These are phyloP conservation scores for Hylodesmum podocarpum DNA, from an alignment of 306 rosid species.

Conservation along the genomic window DNA sequence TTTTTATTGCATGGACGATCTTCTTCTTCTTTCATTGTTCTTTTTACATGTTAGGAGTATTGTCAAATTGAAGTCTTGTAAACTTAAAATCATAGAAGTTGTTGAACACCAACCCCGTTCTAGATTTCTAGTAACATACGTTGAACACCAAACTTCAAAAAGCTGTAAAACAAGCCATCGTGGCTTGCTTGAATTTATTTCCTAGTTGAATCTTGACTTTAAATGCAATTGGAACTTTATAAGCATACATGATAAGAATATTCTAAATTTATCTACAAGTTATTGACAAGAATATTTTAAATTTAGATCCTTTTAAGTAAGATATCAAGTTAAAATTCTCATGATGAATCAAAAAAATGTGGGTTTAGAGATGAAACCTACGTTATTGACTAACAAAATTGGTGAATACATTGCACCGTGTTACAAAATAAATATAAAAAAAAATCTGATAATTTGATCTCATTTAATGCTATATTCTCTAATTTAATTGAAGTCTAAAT, in stretches of 20 bases:
- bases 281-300: too few species aligned
- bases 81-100: background rate
- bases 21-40: background rate
- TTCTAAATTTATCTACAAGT: too few species aligned
- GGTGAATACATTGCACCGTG: too few species aligned
- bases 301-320: too few species aligned
- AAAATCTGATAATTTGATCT: too few species aligned
- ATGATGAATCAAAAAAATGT: too few species aligned
- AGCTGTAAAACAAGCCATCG: background rate
- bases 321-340: too few species aligned
- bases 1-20: background rate
- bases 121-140: background rate
- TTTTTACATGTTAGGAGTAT: constrained; percentile 5
- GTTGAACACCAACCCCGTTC: constrained; percentile 14
- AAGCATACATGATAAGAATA: constrained; percentile 8
- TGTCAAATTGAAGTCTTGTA: constrained; percentile 9
- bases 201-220: constrained; percentile 6
- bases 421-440: too few species aligned
- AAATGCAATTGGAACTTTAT: constrained; percentile 11
- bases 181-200: constrained; percentile 10
- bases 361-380: too few species aligned
- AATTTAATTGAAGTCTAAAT: too few species aligned
- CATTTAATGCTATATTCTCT: too few species aligned
- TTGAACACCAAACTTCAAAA: constrained; percentile 6
- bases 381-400: too few species aligned